Evolutionary conservation across 1,284 basidiomycete species (phyloP).

Genomic region (Marasmius fiardii): DNA sequence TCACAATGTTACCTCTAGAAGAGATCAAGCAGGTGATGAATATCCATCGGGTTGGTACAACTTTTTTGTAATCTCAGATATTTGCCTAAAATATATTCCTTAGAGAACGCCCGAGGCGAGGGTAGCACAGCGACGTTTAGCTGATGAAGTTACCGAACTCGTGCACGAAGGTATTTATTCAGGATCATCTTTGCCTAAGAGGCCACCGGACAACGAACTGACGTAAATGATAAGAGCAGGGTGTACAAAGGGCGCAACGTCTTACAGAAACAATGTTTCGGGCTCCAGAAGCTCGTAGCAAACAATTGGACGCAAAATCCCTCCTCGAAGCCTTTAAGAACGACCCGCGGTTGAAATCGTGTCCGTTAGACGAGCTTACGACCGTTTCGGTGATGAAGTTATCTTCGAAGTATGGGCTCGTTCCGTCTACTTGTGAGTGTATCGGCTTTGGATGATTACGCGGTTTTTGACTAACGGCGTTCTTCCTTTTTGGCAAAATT

Average conservation of each 20-base stretch:
- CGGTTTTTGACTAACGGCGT: neutral
- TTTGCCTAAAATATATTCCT: neutral
- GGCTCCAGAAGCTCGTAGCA: constrained; percentile 38
- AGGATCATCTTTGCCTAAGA: too few species aligned
- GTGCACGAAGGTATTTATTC: constrained; percentile 80
- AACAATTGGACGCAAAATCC: constrained; percentile 36
- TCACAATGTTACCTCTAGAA: constrained; percentile 74
- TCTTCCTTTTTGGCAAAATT: neutral
- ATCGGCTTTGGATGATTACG: too few species aligned
- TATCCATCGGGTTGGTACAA: constrained; percentile 52
- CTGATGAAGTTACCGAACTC: constrained; percentile 85
- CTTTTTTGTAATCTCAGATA: neutral
- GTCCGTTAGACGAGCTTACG: constrained; percentile 40
- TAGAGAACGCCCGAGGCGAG: constrained; percentile 58
- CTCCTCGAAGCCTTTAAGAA: constrained; percentile 53
- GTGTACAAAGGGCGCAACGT: constrained; percentile 47
- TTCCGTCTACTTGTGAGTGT: constrained; percentile 51
- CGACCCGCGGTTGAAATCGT: constrained; percentile 54
- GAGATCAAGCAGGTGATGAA: constrained; percentile 59
- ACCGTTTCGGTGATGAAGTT: constrained; percentile 54
- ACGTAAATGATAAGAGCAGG: constrained; percentile 27
- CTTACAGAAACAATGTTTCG: constrained; percentile 64
- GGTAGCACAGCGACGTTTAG: constrained; percentile 75
- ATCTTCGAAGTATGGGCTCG: constrained; percentile 46
- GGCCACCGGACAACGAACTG: neutral